Evolutionary conservation across 208 protist genomes (phyloP).

Genomic region (Trypanosoma platydactyli): DNA sequence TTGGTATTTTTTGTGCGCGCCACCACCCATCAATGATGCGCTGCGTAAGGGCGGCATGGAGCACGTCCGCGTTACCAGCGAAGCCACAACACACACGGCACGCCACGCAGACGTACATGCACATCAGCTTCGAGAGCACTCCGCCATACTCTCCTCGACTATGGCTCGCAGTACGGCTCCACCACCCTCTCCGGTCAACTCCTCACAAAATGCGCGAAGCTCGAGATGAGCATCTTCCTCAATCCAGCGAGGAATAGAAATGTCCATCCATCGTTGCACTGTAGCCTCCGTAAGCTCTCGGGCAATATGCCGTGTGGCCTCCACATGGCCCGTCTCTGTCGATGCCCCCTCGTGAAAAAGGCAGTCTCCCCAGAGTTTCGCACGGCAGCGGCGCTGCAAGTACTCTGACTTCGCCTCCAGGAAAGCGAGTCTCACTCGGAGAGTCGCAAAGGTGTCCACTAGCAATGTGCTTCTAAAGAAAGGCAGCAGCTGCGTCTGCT

Average conservation of each 20-base stretch:
- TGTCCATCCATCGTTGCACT: background rate
- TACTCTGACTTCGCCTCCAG: conserved; percentile 13
- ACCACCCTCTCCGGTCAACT: background rate
- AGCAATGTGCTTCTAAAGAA: conserved; percentile 4
- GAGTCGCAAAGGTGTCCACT: background rate
- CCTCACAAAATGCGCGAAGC: conserved; percentile 10
- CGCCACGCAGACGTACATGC: background rate
- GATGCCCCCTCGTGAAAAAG: background rate
- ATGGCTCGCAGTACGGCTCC: conserved; percentile 1
- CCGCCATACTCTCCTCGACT: conserved; percentile 5
- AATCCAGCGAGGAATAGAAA: conserved; percentile 7
- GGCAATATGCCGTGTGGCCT: background rate
- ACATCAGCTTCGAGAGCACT: background rate
- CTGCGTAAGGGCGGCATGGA: background rate
- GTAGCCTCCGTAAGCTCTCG: background rate
- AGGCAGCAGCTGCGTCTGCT: conserved; percentile 5
- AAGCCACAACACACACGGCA: background rate
- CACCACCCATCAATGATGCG: background rate
- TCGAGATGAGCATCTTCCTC: conserved; percentile 16
- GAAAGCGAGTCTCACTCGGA: conserved; percentile 7
- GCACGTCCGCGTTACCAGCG: background rate
- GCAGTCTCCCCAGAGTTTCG: background rate
- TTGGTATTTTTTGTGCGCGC: background rate
- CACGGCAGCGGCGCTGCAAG: background rate
- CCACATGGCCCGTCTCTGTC: background rate